These are phyloP conservation scores for Cadophora gregata DNA, from an alignment of 2,329 filamentous ascomycete species.

Conservation along the genomic window DNA sequence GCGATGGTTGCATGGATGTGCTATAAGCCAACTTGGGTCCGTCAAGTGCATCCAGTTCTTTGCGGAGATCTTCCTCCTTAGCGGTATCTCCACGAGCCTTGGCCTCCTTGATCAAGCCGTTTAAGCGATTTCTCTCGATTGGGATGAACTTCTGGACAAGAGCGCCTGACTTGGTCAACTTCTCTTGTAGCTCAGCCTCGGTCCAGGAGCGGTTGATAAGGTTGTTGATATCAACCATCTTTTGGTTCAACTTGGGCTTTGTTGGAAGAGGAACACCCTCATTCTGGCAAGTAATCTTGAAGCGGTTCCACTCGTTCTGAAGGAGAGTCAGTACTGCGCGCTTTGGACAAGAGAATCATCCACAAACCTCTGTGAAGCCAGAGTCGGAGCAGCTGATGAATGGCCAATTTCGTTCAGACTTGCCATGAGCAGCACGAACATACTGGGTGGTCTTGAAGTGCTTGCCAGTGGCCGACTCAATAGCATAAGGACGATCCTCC, in stretches of 20 bases:
- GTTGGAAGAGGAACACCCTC: slow-evolving; percentile 78
- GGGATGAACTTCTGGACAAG: slow-evolving; percentile 71
- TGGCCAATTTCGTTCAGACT: slow-evolving; percentile 82
- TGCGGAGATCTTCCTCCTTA: slow-evolving; percentile 59
- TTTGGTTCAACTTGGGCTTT: slow-evolving; percentile 69
- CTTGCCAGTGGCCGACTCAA: slow-evolving; percentile 76
- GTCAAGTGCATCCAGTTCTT: slow-evolving; percentile 66
- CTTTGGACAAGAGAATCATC: background rate
- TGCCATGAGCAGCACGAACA: slow-evolving; percentile 80
- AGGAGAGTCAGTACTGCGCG: slow-evolving; percentile 25
- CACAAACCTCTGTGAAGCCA: slow-evolving; percentile 77
- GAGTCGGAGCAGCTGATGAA: slow-evolving; percentile 91
- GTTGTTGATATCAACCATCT: slow-evolving; percentile 80
- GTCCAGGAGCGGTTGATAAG: slow-evolving; percentile 84
- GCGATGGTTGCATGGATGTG: slow-evolving; percentile 62
- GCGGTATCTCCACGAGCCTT: slow-evolving; percentile 67
- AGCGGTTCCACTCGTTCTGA: slow-evolving; percentile 80
- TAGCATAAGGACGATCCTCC: slow-evolving; percentile 81
- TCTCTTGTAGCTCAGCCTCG: slow-evolving; percentile 79
- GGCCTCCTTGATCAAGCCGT: slow-evolving; percentile 70
- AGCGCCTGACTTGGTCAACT: slow-evolving; percentile 73
- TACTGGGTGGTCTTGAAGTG: slow-evolving; percentile 87
- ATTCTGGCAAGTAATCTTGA: slow-evolving; percentile 73
- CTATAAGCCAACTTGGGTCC: slow-evolving; percentile 76
- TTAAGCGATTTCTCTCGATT: slow-evolving; percentile 70